A percentile compares a stretch with the other conserved stretches of the same genome.
Evolutionary conservation across 202 grass and related monocot species (phyloP).

Genomic region (Bolboschoenoplectus hybrid): DNA sequence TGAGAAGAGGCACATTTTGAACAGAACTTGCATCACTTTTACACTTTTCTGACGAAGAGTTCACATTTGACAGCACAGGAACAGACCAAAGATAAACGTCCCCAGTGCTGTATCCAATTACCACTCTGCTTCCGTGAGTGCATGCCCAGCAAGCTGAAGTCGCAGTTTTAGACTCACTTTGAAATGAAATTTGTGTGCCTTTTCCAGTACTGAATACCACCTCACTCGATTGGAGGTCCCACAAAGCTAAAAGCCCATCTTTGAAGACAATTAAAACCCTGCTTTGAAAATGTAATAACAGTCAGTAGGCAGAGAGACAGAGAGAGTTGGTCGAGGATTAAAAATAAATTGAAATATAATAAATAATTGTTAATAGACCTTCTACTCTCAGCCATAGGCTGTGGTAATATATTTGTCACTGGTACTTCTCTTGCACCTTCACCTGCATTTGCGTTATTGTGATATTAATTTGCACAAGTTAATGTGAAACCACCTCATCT

Average conservation of each 20-base stretch:
- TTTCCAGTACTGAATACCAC: constrained; percentile 59
- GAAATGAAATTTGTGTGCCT: constrained; percentile 57
- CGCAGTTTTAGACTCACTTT: constrained; percentile 65
- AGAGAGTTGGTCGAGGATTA: background rate
- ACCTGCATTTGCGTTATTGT: background rate
- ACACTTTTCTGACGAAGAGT: constrained; percentile 41
- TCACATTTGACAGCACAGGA: constrained; percentile 53
- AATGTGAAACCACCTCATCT: background rate
- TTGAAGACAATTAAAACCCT: constrained; percentile 89
- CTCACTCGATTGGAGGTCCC: constrained; percentile 89
- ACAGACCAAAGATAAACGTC: constrained; percentile 84
- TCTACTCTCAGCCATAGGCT: constrained; percentile 67
- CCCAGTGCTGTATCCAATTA: constrained; percentile 70
- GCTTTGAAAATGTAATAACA: constrained; percentile 38
- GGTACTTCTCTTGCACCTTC: constrained; percentile 47
- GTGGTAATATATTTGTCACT: constrained; percentile 56
- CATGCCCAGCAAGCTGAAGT: constrained; percentile 81
- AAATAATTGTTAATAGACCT: constrained; percentile 48
- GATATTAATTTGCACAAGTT: background rate
- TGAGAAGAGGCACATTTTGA: constrained; percentile 77
- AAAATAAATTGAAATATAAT: background rate
- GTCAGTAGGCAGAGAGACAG: background rate
- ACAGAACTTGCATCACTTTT: constrained; percentile 27
- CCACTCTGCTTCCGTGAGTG: constrained; percentile 80
- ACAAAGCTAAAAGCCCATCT: constrained; percentile 79